Conservation (phyloP, 2,329 filamentous ascomycete species). For the Verticillium zaregamsianum region DNA sequence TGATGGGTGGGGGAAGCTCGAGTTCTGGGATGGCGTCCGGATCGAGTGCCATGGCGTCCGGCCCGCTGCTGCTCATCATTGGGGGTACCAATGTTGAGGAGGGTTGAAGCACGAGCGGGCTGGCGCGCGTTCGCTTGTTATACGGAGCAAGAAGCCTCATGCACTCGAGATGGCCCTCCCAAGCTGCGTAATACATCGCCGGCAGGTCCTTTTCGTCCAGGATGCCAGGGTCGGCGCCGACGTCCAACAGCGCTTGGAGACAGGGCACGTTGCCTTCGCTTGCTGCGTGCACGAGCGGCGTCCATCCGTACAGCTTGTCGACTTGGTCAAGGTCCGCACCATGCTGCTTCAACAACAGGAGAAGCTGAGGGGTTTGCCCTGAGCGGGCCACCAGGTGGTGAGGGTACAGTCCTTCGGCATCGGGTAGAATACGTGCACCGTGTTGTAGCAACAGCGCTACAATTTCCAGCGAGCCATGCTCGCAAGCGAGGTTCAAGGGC, state of each 20-base stretch:
- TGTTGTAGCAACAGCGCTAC: constrained; percentile 80
- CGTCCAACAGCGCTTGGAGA: constrained; percentile 73
- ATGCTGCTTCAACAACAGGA: constrained; percentile 77
- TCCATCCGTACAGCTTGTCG: constrained; percentile 97
- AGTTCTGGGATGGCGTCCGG: constrained; percentile 87
- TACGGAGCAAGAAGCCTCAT: constrained; percentile 78
- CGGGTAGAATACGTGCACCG: constrained; percentile 78
- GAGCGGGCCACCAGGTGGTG: constrained; percentile 93
- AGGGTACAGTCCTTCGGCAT: constrained; percentile 95
- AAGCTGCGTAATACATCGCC: constrained; percentile 97
- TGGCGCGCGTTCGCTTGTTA: constrained; percentile 36
- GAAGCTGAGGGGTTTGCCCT: constrained; percentile 72
- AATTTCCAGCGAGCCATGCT: constrained; percentile 82
- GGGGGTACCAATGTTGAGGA: constrained; percentile 30
- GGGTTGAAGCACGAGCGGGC: constrained; percentile 39
- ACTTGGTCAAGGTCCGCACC: constrained; percentile 87
- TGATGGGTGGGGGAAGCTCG: constrained; percentile 90
- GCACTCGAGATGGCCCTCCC: constrained; percentile 94
- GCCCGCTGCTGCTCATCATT: constrained; percentile 43
- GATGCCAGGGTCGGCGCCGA: constrained; percentile 73
- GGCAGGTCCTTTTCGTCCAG: constrained; percentile 89
- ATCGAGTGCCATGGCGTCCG: constrained; percentile 65
- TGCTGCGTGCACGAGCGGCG: constrained; percentile 90
- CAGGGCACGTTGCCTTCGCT: constrained; percentile 94
- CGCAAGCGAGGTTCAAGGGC: constrained; percentile 89